Base-by-base conservation (phyloP, 225 moss, liverwort and hornwort species). In the Marchantia paleacea region DNA sequence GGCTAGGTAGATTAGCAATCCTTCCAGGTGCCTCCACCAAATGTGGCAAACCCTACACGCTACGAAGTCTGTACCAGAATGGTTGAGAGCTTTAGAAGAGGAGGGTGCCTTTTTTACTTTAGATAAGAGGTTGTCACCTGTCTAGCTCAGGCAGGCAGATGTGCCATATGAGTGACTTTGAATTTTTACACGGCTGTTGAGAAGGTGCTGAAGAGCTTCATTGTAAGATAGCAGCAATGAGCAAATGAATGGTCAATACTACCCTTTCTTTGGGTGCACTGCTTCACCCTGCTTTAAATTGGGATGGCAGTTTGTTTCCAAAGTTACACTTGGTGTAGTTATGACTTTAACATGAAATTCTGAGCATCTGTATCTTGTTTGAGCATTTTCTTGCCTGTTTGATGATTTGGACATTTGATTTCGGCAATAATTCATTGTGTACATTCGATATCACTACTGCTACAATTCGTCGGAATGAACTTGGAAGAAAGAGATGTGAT, bases 211-310 rank as follows among this genome's bases (percentile, higher is more conserved):
- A 80, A 75, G 80, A 72, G 76, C 81, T 78, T 79, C 84, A 75
- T 74, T 87, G 87, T 87, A 87, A 81, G 82, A 87, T 87, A 87
- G 84, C 66, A 80, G 54, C 82, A 84, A 65, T 82, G 87, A 84
- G 87, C 75, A 75, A 72, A 75, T 80, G 83, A 80, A 83, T 82
- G 80, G 61, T 81, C 52, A 78, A 80, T 64, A 77, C 73, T 57
- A 86, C 83, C 86, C 83, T 74, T 83, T 81, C 78, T 83, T 67
- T 81, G 86, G 86, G 83, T 78, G 78, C 55, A 74, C 66, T 80
- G 79, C 53, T 8, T 75, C 72, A 82, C 80, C 85, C 80, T 82
- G 79, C 65, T 51, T 75, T 55, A 75, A 79, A 75, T 54, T 76
- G 22, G 79, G 76, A 0, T 61, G 61, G 62, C 76, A 61, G 61